A percentile compares a stretch with the other conserved stretches of the same genome.
Evolutionary conservation across 164 flowering plant genomes (phyloP).

Genomic region (Tinospora cordifolia): DNA sequence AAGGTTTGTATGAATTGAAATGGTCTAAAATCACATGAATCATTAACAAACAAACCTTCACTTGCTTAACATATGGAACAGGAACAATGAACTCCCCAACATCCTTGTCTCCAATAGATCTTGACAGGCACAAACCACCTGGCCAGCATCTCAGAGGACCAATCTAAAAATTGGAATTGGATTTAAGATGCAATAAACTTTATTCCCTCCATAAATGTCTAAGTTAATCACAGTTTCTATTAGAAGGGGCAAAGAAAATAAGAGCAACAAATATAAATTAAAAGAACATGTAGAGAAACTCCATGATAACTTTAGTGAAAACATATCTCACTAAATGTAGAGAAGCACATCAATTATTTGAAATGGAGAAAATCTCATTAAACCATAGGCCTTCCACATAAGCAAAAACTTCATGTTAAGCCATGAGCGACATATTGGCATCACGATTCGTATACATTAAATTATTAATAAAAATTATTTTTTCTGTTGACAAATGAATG

Average conservation of each 20-base stretch:
- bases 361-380: no score
- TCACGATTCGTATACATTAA: no score
- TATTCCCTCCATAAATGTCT: neutral
- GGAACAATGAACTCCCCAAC: conserved; percentile 15
- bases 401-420: no score
- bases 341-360: neutral
- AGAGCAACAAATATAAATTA: neutral
- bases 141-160: conserved; percentile 18
- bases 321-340: neutral
- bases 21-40: neutral
- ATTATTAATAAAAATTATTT: no score
- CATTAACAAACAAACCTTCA: conserved; percentile 6
- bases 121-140: conserved; percentile 15
- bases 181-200: neutral
- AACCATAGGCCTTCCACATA: no score
- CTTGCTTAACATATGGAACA: conserved; percentile 16
- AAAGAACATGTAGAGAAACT: neutral
- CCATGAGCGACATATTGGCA: no score
- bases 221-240: neutral
- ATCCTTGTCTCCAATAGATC: conserved; percentile 16
- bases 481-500: no score
- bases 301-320: neutral
- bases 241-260: neutral
- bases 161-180: conserved; percentile 11
- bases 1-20: neutral